phyloP scores from a whole-genome alignment of 1,139 yeast species.

The Yamadazyma oceani region DNA sequence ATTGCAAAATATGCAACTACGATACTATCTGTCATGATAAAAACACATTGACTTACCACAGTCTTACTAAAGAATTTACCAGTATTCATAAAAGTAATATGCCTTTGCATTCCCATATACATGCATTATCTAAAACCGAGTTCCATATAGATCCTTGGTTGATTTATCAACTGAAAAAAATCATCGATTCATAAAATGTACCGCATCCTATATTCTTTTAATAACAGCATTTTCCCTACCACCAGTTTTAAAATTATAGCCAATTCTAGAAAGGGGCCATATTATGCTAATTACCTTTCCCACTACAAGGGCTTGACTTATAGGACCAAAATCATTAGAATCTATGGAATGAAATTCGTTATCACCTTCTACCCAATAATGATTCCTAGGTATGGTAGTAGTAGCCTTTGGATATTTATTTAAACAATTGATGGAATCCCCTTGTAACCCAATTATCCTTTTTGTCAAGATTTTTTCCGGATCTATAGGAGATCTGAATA shows the following conservation, averaged over 20 bases:
- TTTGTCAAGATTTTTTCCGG: slow-evolving; percentile 76
- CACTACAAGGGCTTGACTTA: slow-evolving; percentile 71
- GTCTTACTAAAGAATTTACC: slow-evolving; percentile 18
- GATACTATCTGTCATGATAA: slow-evolving; percentile 23
- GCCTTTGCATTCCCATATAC: slow-evolving; percentile 9
- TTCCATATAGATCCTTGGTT: slow-evolving; percentile 8
- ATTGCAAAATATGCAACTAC: slow-evolving; percentile 20
- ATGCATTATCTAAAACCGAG: slow-evolving; percentile 3
- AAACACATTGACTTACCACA: slow-evolving; percentile 20
- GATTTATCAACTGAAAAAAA: background rate
- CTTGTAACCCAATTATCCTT: slow-evolving; percentile 72
- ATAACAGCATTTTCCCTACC: slow-evolving; percentile 13
- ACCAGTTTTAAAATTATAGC: slow-evolving; percentile 26
- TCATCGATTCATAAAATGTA: background rate
- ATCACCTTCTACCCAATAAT: slow-evolving; percentile 95
- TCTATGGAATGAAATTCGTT: slow-evolving; percentile 80
- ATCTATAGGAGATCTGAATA: slow-evolving; percentile 75
- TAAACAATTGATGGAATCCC: slow-evolving; percentile 63
- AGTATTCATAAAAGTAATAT: slow-evolving; percentile 13
- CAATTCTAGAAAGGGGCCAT: slow-evolving; percentile 67
- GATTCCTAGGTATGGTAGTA: slow-evolving; percentile 71
- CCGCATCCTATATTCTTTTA: background rate
- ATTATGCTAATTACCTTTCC: slow-evolving; percentile 68
- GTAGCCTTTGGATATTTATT: slow-evolving; percentile 59
- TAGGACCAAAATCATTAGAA: slow-evolving; percentile 82